These are phyloP conservation scores for Colletotrichum limetticola DNA, from an alignment of 2,329 filamentous ascomycete species.

Conservation along the genomic window DNA sequence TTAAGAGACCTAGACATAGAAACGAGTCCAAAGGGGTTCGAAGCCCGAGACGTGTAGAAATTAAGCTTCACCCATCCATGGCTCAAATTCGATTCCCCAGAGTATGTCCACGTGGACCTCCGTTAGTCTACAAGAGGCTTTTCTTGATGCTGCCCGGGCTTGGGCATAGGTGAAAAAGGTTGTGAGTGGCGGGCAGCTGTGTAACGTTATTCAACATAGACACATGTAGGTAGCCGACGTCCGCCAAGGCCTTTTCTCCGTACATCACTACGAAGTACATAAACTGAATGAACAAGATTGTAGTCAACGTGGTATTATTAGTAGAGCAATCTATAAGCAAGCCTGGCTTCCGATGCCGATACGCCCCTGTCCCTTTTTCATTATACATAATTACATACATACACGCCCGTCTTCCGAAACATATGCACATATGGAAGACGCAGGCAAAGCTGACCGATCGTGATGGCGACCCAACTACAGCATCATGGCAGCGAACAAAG, in stretches of 20 bases:
- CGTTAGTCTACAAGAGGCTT: no score
- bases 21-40: no score
- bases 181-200: no score
- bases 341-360: neutral
- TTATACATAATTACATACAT: neutral
- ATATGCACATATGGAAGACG: conserved; percentile 6
- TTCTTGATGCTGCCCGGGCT: no score
- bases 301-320: conserved; percentile 10
- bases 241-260: neutral
- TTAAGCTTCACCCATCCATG: no score
- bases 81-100: no score
- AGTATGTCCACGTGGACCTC: no score
- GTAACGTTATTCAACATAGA: no score
- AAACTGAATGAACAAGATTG: neutral
- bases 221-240: neutral
- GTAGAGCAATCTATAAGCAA: neutral
- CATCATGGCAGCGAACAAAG: conserved; percentile 26
- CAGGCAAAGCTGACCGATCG: no score
- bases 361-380: neutral
- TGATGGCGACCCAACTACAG: neutral
- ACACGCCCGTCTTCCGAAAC: neutral
- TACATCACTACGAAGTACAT: neutral
- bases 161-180: no score
- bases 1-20: no score
- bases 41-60: no score